These are phyloP conservation scores for Teratosphaeria epicoccoides DNA, from an alignment of 2,329 filamentous ascomycete species.

Conservation along the genomic window DNA sequence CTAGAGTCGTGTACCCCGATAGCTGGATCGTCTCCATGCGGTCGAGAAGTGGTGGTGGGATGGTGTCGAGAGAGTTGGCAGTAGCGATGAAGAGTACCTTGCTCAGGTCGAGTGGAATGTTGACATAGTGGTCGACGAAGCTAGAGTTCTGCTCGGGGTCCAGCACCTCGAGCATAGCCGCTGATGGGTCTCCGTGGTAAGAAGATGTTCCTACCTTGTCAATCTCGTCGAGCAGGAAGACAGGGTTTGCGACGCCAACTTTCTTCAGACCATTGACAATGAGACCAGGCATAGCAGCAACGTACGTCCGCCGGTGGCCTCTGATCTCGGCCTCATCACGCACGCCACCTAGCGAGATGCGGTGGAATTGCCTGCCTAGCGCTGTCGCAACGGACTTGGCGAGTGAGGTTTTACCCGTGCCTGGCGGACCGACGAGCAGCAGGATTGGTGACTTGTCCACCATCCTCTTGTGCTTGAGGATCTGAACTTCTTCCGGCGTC, in stretches of 20 bases:
- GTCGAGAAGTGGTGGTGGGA: constrained; percentile 84
- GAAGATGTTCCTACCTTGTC: constrained; percentile 90
- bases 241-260: constrained; percentile 88
- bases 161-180: constrained; percentile 94
- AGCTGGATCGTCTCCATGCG: constrained; percentile 94
- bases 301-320: constrained; percentile 88
- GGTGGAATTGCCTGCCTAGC: constrained; percentile 87
- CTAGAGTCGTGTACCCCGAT: constrained; percentile 89
- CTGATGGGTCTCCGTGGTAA: constrained; percentile 89
- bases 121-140: constrained; percentile 93
- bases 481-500: constrained; percentile 52
- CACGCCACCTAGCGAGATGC: constrained; percentile 91
- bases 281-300: constrained; percentile 95
- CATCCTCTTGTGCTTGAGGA: constrained; percentile 72
- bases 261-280: constrained; percentile 92
- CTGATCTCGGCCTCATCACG: constrained; percentile 94
- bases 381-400: constrained; percentile 88
- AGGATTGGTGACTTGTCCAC: constrained; percentile 94
- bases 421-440: constrained; percentile 83
- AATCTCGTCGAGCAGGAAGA: constrained; percentile 93
- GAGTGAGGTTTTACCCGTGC: constrained; percentile 90
- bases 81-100: constrained; percentile 97
- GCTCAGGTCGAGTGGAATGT: constrained; percentile 88
- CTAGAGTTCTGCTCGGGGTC: constrained; percentile 94
- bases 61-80: constrained; percentile 88